phyloP scores from a whole-genome alignment of 148 eudicot species.

The Chenopodium suecicum region DNA sequence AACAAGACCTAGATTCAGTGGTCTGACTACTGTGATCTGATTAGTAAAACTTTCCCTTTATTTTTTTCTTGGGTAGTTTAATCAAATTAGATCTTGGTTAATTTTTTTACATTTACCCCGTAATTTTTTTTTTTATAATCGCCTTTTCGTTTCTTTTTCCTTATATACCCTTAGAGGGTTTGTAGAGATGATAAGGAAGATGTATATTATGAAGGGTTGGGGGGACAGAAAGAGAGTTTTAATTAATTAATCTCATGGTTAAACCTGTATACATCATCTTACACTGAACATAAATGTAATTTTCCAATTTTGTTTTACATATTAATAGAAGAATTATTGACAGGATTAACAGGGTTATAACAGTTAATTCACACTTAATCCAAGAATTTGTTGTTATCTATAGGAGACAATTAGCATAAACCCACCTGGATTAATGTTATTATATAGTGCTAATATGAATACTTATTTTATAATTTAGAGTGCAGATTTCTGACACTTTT shows the following conservation, averaged over 20 bases:
- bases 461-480: background rate
- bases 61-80: slow-evolving; percentile 19
- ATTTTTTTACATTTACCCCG: slow-evolving; percentile 2
- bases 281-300: slow-evolving; percentile 29
- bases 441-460: background rate
- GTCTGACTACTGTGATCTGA: slow-evolving; percentile 54
- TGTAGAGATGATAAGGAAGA: slow-evolving; percentile 29
- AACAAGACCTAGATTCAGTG: slow-evolving; percentile 76
- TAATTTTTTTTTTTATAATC: background rate
- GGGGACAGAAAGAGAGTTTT: slow-evolving; percentile 1
- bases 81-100: slow-evolving; percentile 13
- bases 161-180: slow-evolving; percentile 24
- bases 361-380: background rate
- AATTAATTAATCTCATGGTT: slow-evolving; percentile 15
- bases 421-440: slow-evolving; percentile 1
- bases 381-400: background rate
- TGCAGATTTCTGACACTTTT: background rate
- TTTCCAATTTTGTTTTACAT: slow-evolving; percentile 25
- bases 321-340: background rate
- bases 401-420: slow-evolving; percentile 10
- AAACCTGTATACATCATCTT: slow-evolving; percentile 35
- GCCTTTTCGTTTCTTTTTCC: slow-evolving; percentile 3
- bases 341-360: background rate
- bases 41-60: slow-evolving; percentile 11
- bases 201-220: slow-evolving; percentile 28